phyloP scores from a whole-genome alignment of 108 stramenopile genomes.

The Schizochytrium sp. region DNA sequence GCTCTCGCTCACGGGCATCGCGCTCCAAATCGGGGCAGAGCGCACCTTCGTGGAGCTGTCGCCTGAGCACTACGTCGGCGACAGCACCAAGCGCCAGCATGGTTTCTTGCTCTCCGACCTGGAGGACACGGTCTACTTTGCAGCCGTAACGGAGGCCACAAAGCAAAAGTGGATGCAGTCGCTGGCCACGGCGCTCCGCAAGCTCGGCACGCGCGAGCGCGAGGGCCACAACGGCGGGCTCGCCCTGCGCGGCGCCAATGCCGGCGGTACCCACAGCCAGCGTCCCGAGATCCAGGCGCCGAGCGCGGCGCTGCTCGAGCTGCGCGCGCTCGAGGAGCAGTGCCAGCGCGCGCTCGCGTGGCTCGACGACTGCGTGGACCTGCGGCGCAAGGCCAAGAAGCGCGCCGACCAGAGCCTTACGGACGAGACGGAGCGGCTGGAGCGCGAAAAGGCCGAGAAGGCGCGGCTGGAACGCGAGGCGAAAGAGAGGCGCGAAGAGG shows the following conservation, averaged over 20 bases:
- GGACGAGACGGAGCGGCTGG: background rate
- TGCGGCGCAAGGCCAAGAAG: background rate
- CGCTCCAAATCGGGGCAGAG: background rate
- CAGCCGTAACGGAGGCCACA: background rate
- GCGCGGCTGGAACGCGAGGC: background rate
- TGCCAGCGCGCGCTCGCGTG: background rate
- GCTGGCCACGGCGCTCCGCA: background rate
- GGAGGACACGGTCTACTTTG: background rate
- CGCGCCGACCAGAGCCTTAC: background rate
- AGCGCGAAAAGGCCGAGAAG: background rate
- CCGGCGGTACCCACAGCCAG: background rate
- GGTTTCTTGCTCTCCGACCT: conserved; percentile 1
- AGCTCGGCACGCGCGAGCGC: background rate
- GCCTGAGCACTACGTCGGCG: conserved; percentile 1
- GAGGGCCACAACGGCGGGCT: background rate
- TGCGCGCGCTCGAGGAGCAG: background rate
- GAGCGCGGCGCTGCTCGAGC: background rate
- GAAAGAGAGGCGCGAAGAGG: background rate
- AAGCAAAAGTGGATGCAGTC: background rate
- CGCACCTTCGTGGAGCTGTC: background rate
- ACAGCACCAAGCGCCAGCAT: background rate
- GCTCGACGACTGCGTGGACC: background rate
- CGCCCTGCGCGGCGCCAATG: too few species aligned
- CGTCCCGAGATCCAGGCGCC: background rate
- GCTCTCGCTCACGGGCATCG: background rate